Evolutionary conservation across 495 filamentous ascomycete genomes (phyloP), one percentile per base, ranked within the genome.

Genomic region (Letharia lupina): DNA sequence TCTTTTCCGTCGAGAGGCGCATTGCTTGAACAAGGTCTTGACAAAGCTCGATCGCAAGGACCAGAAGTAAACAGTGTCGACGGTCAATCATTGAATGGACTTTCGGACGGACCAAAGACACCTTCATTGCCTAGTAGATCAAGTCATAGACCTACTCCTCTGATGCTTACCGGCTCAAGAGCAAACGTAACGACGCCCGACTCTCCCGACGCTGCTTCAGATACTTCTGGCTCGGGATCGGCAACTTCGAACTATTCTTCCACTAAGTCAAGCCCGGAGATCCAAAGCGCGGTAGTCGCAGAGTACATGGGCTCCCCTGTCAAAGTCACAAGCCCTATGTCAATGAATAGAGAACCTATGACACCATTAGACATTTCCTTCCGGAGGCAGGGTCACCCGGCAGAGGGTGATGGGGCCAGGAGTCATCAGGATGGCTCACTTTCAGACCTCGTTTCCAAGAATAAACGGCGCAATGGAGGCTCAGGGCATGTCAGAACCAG

Each of bases 221-320:
- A 71, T 44, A 62, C 58, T 4, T 72, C 71, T 18, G 39, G n/a
- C 33, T 60, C 69, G 23, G 71, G 65, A 57, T 74, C 69, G 7
- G 44, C 62, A 37, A 67, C 60, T 16, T 74, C 72, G 2, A 71
- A 70, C 23, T 68, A 66, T 28, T 71, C 68, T n/a, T 74, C 73
- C 0, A 61, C 70, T 41, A 70, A 65, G 47, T 74, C 73, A 37
- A 73, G 72, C 42, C 67, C 73, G 23, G 73, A 74, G 44, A 71
- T 74, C 44, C 60, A 63, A 40, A 61, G 70, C 48, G 73, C 73
- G 3, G 67, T 69, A 12, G 50, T 67, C 10, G 70, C 69, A 33
- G 68, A 74, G 44, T 72, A 69, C 50, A 65, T 73, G 8, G 65
- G 69, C 42, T 68, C 59, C 20, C 63, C 57, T 50, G 28, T 47